These are phyloP conservation scores for Endocalyx cinctus DNA, from an alignment of 2,329 filamentous ascomycete species.

Conservation along the genomic window DNA sequence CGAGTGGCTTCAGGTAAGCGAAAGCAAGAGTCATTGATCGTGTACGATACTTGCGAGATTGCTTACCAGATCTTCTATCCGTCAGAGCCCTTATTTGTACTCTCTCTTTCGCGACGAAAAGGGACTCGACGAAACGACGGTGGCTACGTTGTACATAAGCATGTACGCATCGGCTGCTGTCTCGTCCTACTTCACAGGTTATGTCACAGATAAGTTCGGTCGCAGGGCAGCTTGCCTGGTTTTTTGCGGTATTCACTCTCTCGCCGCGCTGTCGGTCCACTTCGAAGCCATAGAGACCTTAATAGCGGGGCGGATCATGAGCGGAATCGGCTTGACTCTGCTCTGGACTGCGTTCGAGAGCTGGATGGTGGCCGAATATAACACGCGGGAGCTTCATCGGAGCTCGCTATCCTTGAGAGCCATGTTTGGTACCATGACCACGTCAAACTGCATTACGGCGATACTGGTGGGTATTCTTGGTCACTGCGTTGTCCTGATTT, in stretches of 20 bases:
- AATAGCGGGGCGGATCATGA: slow-evolving; percentile 48
- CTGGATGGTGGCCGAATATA: slow-evolving; percentile 57
- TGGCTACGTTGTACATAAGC: slow-evolving; percentile 37
- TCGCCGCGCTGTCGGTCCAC: slow-evolving; percentile 46
- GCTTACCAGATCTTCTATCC: no score
- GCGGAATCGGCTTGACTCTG: slow-evolving; percentile 51
- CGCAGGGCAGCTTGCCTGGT: slow-evolving; percentile 47
- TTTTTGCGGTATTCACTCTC: slow-evolving; percentile 49
- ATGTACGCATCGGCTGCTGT: slow-evolving; percentile 41
- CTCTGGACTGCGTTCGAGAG: slow-evolving; percentile 57
- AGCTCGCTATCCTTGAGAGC: slow-evolving; percentile 36
- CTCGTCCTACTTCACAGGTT: slow-evolving; percentile 41
- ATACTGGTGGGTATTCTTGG: slow-evolving; percentile 46
- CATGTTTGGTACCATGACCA: slow-evolving; percentile 48
- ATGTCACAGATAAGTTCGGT: slow-evolving; percentile 44
- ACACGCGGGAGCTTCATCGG: slow-evolving; percentile 37
- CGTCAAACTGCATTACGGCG: slow-evolving; percentile 47
- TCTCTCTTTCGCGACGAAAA: slow-evolving; percentile 27
- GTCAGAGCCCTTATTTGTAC: slow-evolving; percentile 25
- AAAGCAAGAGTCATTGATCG: not conserved
- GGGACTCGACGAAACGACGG: slow-evolving; percentile 20
- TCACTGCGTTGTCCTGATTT: slow-evolving; percentile 41
- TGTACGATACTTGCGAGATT: no score
- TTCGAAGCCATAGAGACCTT: slow-evolving; percentile 35
- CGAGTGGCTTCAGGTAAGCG: slow-evolving; percentile 45